Percentiles rank a stretch among this genome's conserved stretches.
Conservation (phyloP, 2,329 filamentous ascomycete genomes). For the Dothiorella sarmentorum region DNA sequence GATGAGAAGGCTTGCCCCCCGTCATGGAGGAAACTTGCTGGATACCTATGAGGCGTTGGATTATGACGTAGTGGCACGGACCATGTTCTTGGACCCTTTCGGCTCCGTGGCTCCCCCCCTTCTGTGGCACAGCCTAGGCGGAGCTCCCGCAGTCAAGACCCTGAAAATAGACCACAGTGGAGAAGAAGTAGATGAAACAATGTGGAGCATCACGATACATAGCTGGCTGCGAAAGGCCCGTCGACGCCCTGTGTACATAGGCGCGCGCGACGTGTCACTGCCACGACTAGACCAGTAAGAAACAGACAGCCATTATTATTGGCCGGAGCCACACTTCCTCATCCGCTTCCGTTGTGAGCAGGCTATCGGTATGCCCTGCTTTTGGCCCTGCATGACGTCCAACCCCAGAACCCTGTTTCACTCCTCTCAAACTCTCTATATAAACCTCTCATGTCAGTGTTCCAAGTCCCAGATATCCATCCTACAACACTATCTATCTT, state of each 20-base stretch:
- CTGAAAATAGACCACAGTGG: too few species aligned
- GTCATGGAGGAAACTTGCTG: not conserved
- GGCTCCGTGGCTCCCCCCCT: too few species aligned
- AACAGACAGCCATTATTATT: too few species aligned
- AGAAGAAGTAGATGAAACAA: not conserved
- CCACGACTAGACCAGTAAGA: not conserved
- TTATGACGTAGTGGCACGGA: constrained; percentile 7
- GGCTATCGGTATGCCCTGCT: constrained; percentile 1
- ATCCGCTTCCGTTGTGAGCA: not conserved
- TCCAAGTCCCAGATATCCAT: not conserved
- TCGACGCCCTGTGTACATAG: not conserved
- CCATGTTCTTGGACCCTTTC: not conserved
- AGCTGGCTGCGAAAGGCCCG: not conserved
- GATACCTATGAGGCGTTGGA: too few species aligned
- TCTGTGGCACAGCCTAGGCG: too few species aligned
- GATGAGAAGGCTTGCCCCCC: too few species aligned
- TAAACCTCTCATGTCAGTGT: not conserved
- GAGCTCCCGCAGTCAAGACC: too few species aligned
- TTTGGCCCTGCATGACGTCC: constrained; percentile 19
- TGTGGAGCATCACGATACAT: too few species aligned
- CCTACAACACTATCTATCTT: not conserved
- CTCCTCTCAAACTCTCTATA: not conserved
- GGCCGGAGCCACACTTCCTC: not conserved
- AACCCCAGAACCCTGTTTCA: constrained; percentile 11
- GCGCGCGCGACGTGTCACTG: constrained; percentile 7